A percentile compares a stretch with the other conserved stretches of the same genome.
phyloP scores from a whole-genome alignment of 257 asterid species.

The Solanum infundibuliforme region DNA sequence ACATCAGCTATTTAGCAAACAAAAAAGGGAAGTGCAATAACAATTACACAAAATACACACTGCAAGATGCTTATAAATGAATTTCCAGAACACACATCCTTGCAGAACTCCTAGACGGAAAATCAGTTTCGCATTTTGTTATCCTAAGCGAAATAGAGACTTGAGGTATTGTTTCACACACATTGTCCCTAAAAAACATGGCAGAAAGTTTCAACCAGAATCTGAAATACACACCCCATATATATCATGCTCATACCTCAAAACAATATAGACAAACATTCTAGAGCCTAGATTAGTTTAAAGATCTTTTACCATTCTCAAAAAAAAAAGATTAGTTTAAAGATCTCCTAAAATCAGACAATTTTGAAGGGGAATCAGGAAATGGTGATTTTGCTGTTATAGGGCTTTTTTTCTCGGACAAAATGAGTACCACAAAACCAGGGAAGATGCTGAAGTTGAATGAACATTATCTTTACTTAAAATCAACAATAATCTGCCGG shows the following conservation, averaged over 20 bases:
- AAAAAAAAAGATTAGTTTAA: background rate
- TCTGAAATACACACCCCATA: background rate
- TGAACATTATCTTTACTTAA: background rate
- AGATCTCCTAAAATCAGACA: background rate
- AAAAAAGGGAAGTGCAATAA: background rate
- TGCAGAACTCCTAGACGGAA: background rate
- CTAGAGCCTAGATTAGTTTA: background rate
- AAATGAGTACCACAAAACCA: background rate
- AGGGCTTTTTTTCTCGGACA: background rate
- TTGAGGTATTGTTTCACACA: background rate
- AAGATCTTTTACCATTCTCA: too few species aligned
- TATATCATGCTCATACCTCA: background rate
- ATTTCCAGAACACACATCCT: background rate
- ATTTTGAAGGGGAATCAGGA: background rate
- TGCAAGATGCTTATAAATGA: background rate
- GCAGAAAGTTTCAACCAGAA: background rate
- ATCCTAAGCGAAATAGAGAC: background rate
- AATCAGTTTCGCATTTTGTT: background rate
- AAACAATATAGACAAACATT: background rate
- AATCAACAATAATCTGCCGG: background rate
- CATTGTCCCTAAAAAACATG: background rate
- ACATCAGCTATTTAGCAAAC: background rate
- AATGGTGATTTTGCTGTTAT: background rate
- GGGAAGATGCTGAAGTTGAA: background rate
- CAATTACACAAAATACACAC: background rate